Conservation (phyloP, 306 rosid species). For the Citrullus mucosospermus region DNA sequence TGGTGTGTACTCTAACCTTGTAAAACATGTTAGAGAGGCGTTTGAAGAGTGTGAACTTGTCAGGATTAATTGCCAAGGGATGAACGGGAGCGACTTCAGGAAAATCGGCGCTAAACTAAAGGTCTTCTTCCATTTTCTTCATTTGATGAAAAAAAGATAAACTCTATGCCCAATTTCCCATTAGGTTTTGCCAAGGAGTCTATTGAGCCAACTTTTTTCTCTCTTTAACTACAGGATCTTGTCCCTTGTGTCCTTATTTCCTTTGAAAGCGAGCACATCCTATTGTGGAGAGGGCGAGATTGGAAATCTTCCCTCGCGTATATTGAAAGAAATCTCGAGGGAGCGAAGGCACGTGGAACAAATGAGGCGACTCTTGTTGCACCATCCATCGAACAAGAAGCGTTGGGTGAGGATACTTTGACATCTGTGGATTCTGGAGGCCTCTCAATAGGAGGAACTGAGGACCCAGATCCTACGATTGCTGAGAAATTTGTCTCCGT, state of each 20-base stretch:
- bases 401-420: neutral
- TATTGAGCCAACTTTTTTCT: neutral
- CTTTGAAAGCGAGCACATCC: conserved; percentile 70
- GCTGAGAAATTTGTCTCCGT: neutral
- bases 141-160: neutral
- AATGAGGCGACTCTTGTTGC: conserved; percentile 1
- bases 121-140: conserved; percentile 26
- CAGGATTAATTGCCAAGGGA: conserved; percentile 79
- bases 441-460: neutral
- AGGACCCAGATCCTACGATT: neutral
- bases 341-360: conserved; percentile 15
- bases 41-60: conserved; percentile 87
- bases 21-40: conserved; percentile 62
- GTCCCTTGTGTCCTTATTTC: conserved; percentile 87
- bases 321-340: conserved; percentile 15
- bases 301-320: conserved; percentile 54
- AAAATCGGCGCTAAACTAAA: conserved; percentile 86
- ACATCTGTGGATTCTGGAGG: neutral
- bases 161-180: neutral
- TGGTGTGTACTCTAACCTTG: conserved; percentile 67
- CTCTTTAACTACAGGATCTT: conserved; percentile 46
- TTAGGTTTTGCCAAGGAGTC: neutral
- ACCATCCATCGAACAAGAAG: neutral
- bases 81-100: conserved; percentile 73
- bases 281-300: conserved; percentile 76